These are phyloP conservation scores for Entophlyctis luteolus DNA, from an alignment of 192 early-diverging fungal species.

Conservation along the genomic window DNA sequence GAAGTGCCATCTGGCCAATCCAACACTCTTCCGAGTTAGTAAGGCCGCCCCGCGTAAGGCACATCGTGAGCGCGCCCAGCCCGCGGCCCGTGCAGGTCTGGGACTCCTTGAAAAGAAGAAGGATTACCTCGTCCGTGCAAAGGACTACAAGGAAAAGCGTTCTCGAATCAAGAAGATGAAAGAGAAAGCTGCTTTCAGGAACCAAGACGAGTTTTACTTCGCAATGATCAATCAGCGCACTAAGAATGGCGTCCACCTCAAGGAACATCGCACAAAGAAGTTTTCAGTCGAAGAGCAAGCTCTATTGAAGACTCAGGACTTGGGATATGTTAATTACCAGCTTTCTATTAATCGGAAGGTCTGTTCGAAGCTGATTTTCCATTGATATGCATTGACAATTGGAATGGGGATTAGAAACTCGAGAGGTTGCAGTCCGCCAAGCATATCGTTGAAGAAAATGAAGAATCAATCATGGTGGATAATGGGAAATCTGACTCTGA, in stretches of 20 bases:
- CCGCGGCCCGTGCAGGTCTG: conserved; percentile 33
- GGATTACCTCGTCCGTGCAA: conserved; percentile 93
- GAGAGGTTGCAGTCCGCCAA: conserved; percentile 17
- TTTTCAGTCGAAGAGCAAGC: conserved; percentile 72
- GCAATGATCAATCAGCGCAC: conserved; percentile 88
- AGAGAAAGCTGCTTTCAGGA: conserved; percentile 79
- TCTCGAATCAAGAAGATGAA: conserved; percentile 77
- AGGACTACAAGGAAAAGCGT: conserved; percentile 85
- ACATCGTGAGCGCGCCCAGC: conserved; percentile 85
- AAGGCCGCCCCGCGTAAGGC: conserved; percentile 82
- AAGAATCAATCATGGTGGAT: conserved; percentile 25
- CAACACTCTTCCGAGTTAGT: conserved; percentile 25
- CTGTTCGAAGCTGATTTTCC: not conserved
- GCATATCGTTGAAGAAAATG: conserved; percentile 9
- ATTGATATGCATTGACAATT: not conserved
- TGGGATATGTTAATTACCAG: conserved; percentile 81
- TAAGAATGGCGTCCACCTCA: conserved; percentile 77
- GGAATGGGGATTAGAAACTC: conserved; percentile 23
- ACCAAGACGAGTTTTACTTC: conserved; percentile 99
- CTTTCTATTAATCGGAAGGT: conserved; percentile 71
- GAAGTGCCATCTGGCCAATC: not conserved
- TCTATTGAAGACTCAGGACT: conserved; percentile 89
- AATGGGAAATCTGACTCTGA: conserved; percentile 28
- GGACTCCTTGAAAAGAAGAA: conserved; percentile 96
- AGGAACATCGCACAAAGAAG: conserved; percentile 33